phyloP scores from a whole-genome alignment of 2,329 filamentous ascomycete species.

The Alternaria brassicae region DNA sequence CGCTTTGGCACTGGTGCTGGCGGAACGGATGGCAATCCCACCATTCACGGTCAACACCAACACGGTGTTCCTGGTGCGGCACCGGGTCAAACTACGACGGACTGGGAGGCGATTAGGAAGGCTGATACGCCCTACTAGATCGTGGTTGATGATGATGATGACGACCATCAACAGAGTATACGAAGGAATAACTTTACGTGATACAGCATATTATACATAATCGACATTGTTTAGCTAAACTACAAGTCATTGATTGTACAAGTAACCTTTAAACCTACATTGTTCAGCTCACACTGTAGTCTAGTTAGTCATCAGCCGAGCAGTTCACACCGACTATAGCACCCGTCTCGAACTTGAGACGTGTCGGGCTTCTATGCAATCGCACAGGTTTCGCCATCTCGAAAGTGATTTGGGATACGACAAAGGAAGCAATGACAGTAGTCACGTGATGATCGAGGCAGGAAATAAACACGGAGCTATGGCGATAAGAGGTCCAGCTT shows the following conservation, averaged over 20 bases:
- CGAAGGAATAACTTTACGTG: neutral
- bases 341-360: too few species aligned
- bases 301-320: too few species aligned
- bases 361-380: too few species aligned
- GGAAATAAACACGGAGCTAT: too few species aligned
- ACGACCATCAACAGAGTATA: neutral
- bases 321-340: too few species aligned
- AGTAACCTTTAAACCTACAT: too few species aligned
- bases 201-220: neutral
- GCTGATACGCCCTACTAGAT: constrained; percentile 36
- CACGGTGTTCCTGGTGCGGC: constrained; percentile 20
- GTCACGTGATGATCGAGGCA: too few species aligned
- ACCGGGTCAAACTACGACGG: constrained; percentile 4
- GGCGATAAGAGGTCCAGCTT: too few species aligned
- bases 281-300: too few species aligned
- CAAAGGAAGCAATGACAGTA: too few species aligned
- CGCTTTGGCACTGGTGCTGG: constrained; percentile 49
- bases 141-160: neutral
- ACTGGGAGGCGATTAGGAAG: constrained; percentile 39
- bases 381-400: too few species aligned
- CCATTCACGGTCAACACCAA: constrained; percentile 39
- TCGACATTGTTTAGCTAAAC: neutral
- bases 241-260: neutral
- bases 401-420: too few species aligned
- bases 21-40: constrained; percentile 47